Evolutionary conservation across 106 monocot species (phyloP).

Genomic region (Dioscorea alata): DNA sequence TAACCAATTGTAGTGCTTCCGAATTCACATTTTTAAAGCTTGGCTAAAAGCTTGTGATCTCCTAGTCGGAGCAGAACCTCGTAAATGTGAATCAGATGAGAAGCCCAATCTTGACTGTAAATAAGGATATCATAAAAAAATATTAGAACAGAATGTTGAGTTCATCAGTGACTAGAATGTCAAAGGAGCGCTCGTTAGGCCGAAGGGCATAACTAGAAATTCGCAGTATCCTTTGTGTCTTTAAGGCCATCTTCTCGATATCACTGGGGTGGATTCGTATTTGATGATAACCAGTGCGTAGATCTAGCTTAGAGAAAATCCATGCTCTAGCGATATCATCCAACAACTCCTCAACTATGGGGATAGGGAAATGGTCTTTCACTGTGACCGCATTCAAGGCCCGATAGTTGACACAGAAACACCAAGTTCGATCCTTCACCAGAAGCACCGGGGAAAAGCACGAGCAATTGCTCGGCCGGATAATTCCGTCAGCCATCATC

Average conservation of each 20-base stretch:
- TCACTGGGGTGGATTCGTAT: neutral
- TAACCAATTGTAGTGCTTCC: neutral
- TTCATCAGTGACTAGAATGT: slow-evolving; percentile 2
- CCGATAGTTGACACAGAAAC: neutral
- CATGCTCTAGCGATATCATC: neutral
- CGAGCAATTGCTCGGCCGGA: neutral
- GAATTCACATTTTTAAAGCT: neutral
- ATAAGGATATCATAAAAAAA: neutral
- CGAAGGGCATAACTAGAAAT: slow-evolving; percentile 1
- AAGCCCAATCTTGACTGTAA: neutral
- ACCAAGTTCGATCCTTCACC: neutral
- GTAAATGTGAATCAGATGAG: neutral
- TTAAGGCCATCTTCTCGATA: neutral
- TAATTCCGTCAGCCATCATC: neutral
- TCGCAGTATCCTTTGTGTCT: neutral
- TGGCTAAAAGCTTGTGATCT: neutral
- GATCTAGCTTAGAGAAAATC: neutral
- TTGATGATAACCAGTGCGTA: neutral
- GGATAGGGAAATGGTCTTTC: neutral
- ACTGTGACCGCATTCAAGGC: neutral
- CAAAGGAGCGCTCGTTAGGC: neutral
- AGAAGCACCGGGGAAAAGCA: neutral
- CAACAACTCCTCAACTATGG: neutral
- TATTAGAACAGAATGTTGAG: neutral
- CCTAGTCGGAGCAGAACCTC: neutral